Conservation (phyloP, 208 protist genomes). For the Wallacemonas sp. region DNA sequence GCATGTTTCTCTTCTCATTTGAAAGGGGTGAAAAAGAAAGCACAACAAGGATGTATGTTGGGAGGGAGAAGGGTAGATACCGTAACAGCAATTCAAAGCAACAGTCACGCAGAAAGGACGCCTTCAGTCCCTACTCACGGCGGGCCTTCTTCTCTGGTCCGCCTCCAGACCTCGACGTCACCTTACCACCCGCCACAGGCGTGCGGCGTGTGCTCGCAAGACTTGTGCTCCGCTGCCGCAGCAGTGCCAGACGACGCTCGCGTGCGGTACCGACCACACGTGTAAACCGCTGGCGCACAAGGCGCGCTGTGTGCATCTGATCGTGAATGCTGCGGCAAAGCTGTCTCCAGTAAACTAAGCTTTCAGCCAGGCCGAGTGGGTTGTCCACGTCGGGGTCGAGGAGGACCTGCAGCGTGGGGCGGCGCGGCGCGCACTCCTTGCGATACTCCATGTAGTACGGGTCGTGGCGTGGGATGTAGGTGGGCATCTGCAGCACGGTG, state of each 20-base stretch:
- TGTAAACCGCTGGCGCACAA: conserved; percentile 52
- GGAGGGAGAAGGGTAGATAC: too few species aligned
- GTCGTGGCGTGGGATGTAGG: conserved; percentile 69
- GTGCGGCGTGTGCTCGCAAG: conserved; percentile 9
- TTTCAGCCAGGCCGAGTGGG: conserved; percentile 45
- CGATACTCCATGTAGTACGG: conserved; percentile 81
- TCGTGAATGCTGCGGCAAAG: conserved; percentile 57
- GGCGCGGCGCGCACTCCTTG: conserved; percentile 50
- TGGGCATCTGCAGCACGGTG: conserved; percentile 48
- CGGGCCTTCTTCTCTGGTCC: not conserved
- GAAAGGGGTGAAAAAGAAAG: too few species aligned
- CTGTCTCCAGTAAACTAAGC: conserved; percentile 60
- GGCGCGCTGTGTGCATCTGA: conserved; percentile 62
- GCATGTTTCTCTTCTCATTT: too few species aligned
- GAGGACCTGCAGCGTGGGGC: conserved; percentile 73
- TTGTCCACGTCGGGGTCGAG: conserved; percentile 73
- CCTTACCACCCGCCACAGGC: too few species aligned
- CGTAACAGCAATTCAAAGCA: too few species aligned
- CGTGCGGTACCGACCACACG: conserved; percentile 30
- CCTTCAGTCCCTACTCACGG: not conserved
- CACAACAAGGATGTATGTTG: too few species aligned
- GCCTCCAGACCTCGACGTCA: too few species aligned
- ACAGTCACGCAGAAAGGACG: too few species aligned
- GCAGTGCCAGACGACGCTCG: conserved; percentile 13
- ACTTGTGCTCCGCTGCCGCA: not conserved